phyloP scores from a whole-genome alignment of 352 stramenopile species.

The Phytophthora fragariaefolia region DNA sequence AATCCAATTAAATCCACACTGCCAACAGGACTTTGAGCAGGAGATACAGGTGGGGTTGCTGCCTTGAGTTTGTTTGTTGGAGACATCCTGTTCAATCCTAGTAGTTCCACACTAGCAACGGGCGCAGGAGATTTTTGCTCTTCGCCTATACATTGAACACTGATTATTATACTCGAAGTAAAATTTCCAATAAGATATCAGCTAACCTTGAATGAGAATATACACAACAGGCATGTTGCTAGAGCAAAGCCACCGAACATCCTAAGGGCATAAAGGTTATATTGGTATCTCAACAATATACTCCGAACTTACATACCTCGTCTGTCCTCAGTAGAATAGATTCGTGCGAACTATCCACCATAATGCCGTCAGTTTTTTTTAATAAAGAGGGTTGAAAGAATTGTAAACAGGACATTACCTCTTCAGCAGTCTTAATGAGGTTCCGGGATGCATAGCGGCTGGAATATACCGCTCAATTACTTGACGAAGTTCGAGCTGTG shows the following conservation, averaged over 20 bases:
- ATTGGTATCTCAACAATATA: not conserved
- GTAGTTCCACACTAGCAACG: not conserved
- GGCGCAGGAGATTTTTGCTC: constrained; percentile 6
- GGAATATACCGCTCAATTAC: constrained; percentile 52
- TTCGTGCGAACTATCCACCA: constrained; percentile 26
- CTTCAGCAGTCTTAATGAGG: constrained; percentile 48
- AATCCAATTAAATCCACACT: constrained; percentile 47
- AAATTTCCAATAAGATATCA: not conserved
- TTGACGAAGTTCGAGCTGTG: constrained; percentile 38
- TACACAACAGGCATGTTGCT: constrained; percentile 31
- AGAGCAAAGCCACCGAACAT: constrained; percentile 29
- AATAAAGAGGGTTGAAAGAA: no score
- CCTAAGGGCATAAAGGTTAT: constrained; percentile 16
- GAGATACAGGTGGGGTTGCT: not conserved
- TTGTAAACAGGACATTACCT: constrained; percentile 34
- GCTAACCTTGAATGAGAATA: constrained; percentile 39
- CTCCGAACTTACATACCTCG: constrained; percentile 18
- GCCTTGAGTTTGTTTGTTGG: not conserved
- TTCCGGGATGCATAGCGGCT: constrained; percentile 23
- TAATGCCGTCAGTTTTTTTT: constrained; percentile 3
- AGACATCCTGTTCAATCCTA: not conserved
- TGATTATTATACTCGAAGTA: not conserved
- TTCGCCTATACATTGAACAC: not conserved
- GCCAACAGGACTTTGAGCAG: constrained; percentile 1
- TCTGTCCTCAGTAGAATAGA: constrained; percentile 34